These are phyloP conservation scores for rapeseed (Brassica napus) DNA, from an alignment of 345 rosid genomes.

Conservation along the genomic window DNA sequence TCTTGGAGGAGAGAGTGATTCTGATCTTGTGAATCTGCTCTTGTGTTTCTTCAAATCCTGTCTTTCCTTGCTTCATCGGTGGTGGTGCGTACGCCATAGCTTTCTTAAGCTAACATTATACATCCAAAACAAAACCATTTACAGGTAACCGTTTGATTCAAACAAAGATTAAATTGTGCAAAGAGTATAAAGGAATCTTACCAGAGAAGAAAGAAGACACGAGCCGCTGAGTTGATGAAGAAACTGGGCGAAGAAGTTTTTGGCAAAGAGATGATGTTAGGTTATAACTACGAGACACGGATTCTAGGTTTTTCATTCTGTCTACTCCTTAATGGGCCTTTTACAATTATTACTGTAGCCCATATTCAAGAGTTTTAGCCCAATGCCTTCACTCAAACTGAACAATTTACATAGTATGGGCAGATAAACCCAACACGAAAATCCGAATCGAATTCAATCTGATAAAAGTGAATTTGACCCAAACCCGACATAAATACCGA, in stretches of 20 bases:
- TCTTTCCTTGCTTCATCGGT: slow-evolving; percentile 51
- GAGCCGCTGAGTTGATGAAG: slow-evolving; percentile 34
- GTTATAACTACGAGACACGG: slow-evolving; percentile 7
- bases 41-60: slow-evolving; percentile 65
- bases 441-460: no score
- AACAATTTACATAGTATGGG: no score
- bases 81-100: slow-evolving; percentile 51
- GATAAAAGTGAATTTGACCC: no score
- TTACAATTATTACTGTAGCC: background rate
- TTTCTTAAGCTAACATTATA: background rate
- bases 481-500: no score
- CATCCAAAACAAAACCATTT: background rate
- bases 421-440: no score
- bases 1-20: slow-evolving; percentile 72
- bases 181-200: background rate
- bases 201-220: background rate
- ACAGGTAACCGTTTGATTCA: background rate
- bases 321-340: background rate
- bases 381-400: background rate
- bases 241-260: slow-evolving; percentile 22
- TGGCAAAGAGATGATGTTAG: background rate
- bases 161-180: background rate
- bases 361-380: background rate
- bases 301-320: slow-evolving; percentile 3
- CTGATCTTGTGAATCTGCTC: slow-evolving; percentile 69